Percentiles rank a stretch among this genome's conserved stretches.
Conservation (phyloP, 768 basidiomycete species). For the Asterophora lycoperdoides region DNA sequence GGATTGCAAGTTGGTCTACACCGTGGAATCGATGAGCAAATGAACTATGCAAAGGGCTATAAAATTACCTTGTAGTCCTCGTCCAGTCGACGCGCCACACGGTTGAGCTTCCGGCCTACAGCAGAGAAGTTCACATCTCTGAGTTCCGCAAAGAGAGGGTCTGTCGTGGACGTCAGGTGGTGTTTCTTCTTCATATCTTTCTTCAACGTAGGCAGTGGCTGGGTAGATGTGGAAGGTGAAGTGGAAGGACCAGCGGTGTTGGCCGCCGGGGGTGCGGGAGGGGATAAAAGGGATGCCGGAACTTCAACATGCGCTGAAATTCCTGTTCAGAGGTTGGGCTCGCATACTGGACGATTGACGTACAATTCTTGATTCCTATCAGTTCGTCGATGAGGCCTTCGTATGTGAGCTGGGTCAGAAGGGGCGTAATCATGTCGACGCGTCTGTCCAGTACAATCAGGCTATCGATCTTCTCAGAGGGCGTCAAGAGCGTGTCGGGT, state of each 20-base stretch:
- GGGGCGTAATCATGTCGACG: conserved; percentile 92
- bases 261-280: conserved; percentile 44
- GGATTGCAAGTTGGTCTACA: conserved; percentile 75
- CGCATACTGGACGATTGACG: conserved; percentile 22
- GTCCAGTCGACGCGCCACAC: conserved; percentile 78
- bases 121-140: conserved; percentile 91
- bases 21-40: not conserved
- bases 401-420: conserved; percentile 94
- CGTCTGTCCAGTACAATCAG: conserved; percentile 87
- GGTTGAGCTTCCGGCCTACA: conserved; percentile 78
- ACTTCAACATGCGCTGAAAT: conserved; percentile 70
- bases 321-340: conserved; percentile 3
- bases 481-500: conserved; percentile 37
- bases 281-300: conserved; percentile 64
- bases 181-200: conserved; percentile 90
- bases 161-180: conserved; percentile 69
- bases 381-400: conserved; percentile 94
- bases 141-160: conserved; percentile 78
- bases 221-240: conserved; percentile 32
- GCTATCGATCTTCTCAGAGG: conserved; percentile 70
- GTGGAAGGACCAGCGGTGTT: conserved; percentile 37
- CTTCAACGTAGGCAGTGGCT: conserved; percentile 48
- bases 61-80: conserved; percentile 80
- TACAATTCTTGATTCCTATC: conserved; percentile 86
- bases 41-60: not conserved